Evolutionary conservation across 306 rosid species (phyloP).

Genomic region (Vigna nakashimae): DNA sequence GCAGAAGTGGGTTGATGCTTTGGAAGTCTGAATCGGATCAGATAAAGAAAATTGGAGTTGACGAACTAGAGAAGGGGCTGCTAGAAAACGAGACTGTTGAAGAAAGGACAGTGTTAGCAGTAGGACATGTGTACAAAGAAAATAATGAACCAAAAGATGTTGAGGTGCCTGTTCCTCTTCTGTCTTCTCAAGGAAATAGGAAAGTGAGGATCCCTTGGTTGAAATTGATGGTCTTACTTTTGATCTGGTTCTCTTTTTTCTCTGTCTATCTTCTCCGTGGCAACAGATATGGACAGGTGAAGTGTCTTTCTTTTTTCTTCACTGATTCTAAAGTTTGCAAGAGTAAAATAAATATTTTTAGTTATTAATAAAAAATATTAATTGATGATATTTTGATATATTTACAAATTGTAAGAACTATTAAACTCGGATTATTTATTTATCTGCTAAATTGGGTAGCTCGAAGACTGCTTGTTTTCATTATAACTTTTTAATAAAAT

Average conservation of each 20-base stretch:
- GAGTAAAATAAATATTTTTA: not conserved
- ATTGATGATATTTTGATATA: not conserved
- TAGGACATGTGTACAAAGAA: conserved; percentile 32
- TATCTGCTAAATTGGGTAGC: not conserved
- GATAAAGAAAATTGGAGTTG: conserved; percentile 46
- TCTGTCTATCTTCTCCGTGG: conserved; percentile 82
- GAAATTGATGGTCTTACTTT: conserved; percentile 68
- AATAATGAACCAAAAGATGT: conserved; percentile 35
- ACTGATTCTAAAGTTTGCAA: not conserved
- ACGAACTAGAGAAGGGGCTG: conserved; percentile 51
- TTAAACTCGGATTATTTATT: not conserved
- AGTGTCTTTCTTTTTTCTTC: conserved; percentile 17
- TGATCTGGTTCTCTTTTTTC: conserved; percentile 85
- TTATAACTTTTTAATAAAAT: too few relatives aligned
- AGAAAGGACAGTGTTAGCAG: conserved; percentile 34
- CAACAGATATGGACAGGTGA: conserved; percentile 71
- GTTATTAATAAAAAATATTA: not conserved
- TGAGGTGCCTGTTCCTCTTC: conserved; percentile 63
- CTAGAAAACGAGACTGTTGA: conserved; percentile 29
- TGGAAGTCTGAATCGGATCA: conserved; percentile 77
- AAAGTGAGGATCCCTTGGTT: conserved; percentile 62
- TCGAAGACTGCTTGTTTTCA: not conserved
- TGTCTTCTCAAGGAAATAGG: conserved; percentile 40
- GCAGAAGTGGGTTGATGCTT: conserved; percentile 57
- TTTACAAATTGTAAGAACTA: not conserved